A percentile compares a stretch with the other conserved stretches of the same genome.
Evolutionary conservation across 2,329 filamentous ascomycete genomes (phyloP).

Genomic region (Sphaerulina musiva): DNA sequence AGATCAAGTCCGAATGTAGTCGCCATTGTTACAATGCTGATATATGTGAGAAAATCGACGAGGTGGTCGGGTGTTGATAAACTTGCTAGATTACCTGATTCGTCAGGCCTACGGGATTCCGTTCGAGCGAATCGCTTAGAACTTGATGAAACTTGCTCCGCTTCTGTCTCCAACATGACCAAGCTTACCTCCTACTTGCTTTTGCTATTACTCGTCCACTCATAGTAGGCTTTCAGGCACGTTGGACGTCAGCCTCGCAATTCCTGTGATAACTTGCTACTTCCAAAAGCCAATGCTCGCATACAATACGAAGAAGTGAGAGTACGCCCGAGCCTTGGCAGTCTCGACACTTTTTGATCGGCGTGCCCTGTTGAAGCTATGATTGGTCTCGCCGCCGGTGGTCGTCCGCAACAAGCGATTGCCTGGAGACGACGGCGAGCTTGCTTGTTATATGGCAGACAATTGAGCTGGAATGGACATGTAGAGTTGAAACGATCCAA

Average conservation of each 20-base stretch:
- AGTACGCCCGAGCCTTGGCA: no score
- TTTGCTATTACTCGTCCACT: background rate
- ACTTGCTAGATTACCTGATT: background rate
- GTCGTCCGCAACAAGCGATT: no score
- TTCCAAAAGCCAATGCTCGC: background rate
- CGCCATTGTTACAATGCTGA: constrained; percentile 4
- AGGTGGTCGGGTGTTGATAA: background rate
- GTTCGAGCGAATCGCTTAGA: background rate
- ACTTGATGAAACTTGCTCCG: background rate
- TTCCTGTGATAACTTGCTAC: no score
- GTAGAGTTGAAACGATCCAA: no score
- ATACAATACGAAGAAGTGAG: background rate
- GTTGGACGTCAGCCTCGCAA: no score
- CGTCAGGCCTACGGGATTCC: background rate
- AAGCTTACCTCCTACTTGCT: background rate
- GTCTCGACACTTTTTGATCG: no score
- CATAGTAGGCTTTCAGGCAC: no score
- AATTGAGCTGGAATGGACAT: no score
- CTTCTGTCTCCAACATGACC: background rate
- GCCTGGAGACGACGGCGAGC: no score
- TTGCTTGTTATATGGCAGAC: no score
- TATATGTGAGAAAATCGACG: background rate
- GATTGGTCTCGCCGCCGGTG: no score
- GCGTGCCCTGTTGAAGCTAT: no score
- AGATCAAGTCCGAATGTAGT: constrained; percentile 19